A percentile compares a stretch with the other conserved stretches of the same genome.
These are phyloP conservation scores for Orbilia oligospora DNA, from an alignment of 2,329 filamentous ascomycete genomes.

Conservation along the genomic window DNA sequence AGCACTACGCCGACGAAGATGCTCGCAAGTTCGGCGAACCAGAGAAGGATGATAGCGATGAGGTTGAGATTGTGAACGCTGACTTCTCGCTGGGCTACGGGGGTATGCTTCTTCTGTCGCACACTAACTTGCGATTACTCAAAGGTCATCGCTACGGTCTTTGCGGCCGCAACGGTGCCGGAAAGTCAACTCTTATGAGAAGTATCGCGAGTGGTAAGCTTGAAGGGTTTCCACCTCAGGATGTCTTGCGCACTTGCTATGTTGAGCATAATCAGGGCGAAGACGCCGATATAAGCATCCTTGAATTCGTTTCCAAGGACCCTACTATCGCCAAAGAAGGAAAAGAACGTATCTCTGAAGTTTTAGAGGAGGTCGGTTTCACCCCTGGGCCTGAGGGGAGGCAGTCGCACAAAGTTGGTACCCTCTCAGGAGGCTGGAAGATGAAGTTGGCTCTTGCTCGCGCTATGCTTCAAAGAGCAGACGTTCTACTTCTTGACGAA, in stretches of 20 bases:
- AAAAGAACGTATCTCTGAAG: slow-evolving; percentile 82
- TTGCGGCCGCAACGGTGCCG: slow-evolving; percentile 95
- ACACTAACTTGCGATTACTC: slow-evolving; percentile 92
- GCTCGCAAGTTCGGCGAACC: slow-evolving; percentile 66
- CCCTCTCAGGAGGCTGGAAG: slow-evolving; percentile 98
- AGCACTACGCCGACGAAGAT: slow-evolving; percentile 86
- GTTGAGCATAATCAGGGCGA: slow-evolving; percentile 99
- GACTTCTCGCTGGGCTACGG: slow-evolving; percentile 98
- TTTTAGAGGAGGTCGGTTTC: slow-evolving; percentile 93
- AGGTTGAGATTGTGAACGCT: slow-evolving; percentile 96
- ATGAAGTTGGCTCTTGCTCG: slow-evolving; percentile 98
- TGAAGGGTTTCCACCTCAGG: slow-evolving; percentile 93
- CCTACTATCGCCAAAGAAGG: slow-evolving; percentile 60
- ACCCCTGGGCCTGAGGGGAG: slow-evolving; percentile 78
- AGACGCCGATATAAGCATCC: slow-evolving; percentile 94
- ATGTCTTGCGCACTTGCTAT: slow-evolving; percentile 94
- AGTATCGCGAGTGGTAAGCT: slow-evolving; percentile 95
- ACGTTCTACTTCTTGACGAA: slow-evolving; percentile 96
- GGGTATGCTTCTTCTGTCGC: slow-evolving; percentile 94
- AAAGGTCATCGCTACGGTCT: slow-evolving; percentile 98
- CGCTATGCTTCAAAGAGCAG: slow-evolving; percentile 96
- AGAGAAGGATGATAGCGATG: slow-evolving; percentile 85
- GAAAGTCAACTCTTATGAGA: slow-evolving; percentile 99
- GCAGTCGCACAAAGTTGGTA: slow-evolving; percentile 91
- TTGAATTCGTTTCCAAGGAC: slow-evolving; percentile 86